Base-by-base conservation (phyloP, 176 grass and related monocot genomes). In the Triticum timopheevii region DNA sequence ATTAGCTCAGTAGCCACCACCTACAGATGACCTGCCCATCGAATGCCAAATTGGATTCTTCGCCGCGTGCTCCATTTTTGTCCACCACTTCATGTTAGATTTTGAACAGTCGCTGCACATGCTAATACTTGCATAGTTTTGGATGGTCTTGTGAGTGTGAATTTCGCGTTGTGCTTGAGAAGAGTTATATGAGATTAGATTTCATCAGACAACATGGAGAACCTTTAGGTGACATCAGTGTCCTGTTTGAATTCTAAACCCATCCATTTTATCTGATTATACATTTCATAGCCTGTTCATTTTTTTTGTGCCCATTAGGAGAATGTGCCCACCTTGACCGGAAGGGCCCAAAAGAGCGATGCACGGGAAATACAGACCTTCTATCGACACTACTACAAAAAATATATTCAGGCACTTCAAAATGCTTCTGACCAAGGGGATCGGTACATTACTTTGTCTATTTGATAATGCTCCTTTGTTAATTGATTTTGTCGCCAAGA, bases 341-440 rank as follows among this genome's bases (percentile, higher is more conserved):
- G 92, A 90, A 94, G 93, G 86, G 82, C 61, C 28, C 85, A 92
- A 39, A 92, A 92, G 77, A 98, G 82, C 77, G 96, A 96, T 50
- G 96, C 93, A 77, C 87, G 96, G 56, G 93, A 98, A 94, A 98
- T 98, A 91, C 93, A 93, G 80, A 76, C 82, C 19, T 98, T 92
- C 74, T 98, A 98, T 90, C 96, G 94, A 42, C 86, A 92, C 16
- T 98, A 95, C 79, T 93, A 93, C 82, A 96, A 83, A 80, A 91
- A 95, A 88, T 98, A 96, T 84, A 94, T 98, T 75, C 90, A 98
- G 91, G 93, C 83, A 58, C 92, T 98, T 80, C 90, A 96, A 79
- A 96, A 88, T 85, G 82, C 75, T 69, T 92, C 87, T 69, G 93
- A 98, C 33, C 94, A 96, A 91, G 84, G 84, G 69, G 92, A 98